Evolutionary conservation across 2,329 filamentous ascomycete species (phyloP).

Genomic region (Stagonosporopsis vannaccii): DNA sequence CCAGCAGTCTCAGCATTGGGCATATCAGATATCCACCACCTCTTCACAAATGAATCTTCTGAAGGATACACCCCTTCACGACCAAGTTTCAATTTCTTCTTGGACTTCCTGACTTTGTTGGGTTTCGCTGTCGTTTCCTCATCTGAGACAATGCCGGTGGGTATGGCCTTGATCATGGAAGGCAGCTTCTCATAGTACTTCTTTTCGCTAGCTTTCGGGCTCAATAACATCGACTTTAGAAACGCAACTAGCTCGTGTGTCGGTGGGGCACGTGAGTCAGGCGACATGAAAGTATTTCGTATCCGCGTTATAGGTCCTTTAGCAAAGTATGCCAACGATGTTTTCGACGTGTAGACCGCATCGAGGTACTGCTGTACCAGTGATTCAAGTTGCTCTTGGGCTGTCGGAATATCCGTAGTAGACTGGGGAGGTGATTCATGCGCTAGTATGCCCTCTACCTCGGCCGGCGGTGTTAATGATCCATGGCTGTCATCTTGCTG

Average conservation of each 20-base stretch:
- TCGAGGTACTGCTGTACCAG: slow-evolving; percentile 51
- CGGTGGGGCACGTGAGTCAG: slow-evolving; percentile 66
- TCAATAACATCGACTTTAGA: slow-evolving; percentile 72
- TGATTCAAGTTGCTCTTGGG: slow-evolving; percentile 61
- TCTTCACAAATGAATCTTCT: slow-evolving; percentile 70
- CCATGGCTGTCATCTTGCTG: background rate
- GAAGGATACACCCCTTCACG: slow-evolving; percentile 73
- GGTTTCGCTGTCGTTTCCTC: slow-evolving; percentile 50
- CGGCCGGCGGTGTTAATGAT: background rate
- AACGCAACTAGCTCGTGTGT: slow-evolving; percentile 72
- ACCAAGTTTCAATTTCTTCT: slow-evolving; percentile 62
- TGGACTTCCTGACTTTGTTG: slow-evolving; percentile 48
- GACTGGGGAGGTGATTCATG: slow-evolving; percentile 10
- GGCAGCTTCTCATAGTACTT: slow-evolving; percentile 79
- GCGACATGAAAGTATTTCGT: slow-evolving; percentile 72
- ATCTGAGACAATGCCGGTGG: slow-evolving; percentile 51
- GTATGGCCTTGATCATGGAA: slow-evolving; percentile 66
- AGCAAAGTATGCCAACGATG: slow-evolving; percentile 81
- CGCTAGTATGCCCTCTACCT: background rate
- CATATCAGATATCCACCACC: slow-evolving; percentile 70
- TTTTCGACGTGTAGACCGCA: slow-evolving; percentile 62
- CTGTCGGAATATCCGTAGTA: slow-evolving; percentile 21
- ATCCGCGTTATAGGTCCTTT: slow-evolving; percentile 82
- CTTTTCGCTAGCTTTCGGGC: slow-evolving; percentile 74
- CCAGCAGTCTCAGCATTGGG: slow-evolving; percentile 46